Conservation (phyloP, 1,284 basidiomycete species). For the Ceratobasidium sp. region DNA sequence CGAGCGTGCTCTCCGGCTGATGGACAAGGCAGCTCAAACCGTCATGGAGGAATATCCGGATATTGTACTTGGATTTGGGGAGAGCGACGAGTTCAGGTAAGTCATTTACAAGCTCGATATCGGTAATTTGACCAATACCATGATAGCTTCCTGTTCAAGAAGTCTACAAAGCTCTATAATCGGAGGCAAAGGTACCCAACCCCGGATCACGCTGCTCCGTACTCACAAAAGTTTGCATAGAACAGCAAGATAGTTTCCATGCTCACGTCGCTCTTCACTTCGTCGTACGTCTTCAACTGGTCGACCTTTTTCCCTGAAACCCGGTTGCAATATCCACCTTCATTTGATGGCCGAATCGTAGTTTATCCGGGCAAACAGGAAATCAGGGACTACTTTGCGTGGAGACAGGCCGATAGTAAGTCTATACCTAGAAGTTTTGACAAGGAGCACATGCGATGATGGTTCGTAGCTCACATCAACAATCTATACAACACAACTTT, state of each 20-base stretch:
- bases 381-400: slow-evolving; percentile 91
- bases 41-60: slow-evolving; percentile 86
- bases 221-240: background rate
- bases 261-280: slow-evolving; percentile 90
- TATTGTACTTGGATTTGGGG: slow-evolving; percentile 87
- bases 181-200: slow-evolving; percentile 67
- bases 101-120: slow-evolving; percentile 41
- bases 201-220: background rate
- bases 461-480: slow-evolving; percentile 87
- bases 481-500: slow-evolving; percentile 97
- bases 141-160: slow-evolving; percentile 83
- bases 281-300: slow-evolving; percentile 92
- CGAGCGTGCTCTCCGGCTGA: slow-evolving; percentile 80
- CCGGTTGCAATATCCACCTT: slow-evolving; percentile 79
- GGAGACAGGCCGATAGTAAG: slow-evolving; percentile 95
- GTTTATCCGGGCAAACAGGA: slow-evolving; percentile 78
- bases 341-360: slow-evolving; percentile 90
- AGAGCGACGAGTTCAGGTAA: slow-evolving; percentile 96
- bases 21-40: slow-evolving; percentile 87
- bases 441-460: slow-evolving; percentile 8
- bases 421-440: slow-evolving; percentile 41
- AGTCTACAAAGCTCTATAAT: slow-evolving; percentile 78
- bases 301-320: slow-evolving; percentile 73
- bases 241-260: slow-evolving; percentile 85
- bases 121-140: background rate